Base-by-base conservation (phyloP, 768 basidiomycete genomes). In the Suillus weaverae region DNA sequence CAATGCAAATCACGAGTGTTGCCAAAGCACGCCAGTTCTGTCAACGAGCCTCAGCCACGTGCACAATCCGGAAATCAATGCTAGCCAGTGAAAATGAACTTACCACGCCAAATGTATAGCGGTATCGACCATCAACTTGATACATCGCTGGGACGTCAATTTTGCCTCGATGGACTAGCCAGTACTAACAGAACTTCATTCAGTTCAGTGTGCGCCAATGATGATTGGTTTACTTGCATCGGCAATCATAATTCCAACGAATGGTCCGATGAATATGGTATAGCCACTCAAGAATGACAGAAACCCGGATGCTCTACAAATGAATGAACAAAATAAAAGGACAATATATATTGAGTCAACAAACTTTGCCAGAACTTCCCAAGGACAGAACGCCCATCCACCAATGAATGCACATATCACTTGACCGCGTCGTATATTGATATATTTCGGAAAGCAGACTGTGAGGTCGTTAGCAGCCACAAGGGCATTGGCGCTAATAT, bases 91-190 rank as follows among this genome's bases (percentile, higher is more conserved):
- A 16, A 44, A 11, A 36, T 41, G 22, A 32, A 71, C 68, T 71
- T 71, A 91, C 91, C 60, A 90, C 82, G 60, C 94, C 94, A 48
- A 81, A 81, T 70, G 80, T 86, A 74, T 94, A 95, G n/a, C 83
- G 78, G 74, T 95, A 95, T 62, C 90, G 82, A 1, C 92, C 92
- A 46, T 86, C 78, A 10, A 90, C 92, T 68, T 86, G 83, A 71
- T 95, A 97, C 84, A 96, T 89, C 4, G 90, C 87, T 3, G 91
- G 90, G 1, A 95, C 90, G 68, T 95, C 91, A 43, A 94, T 86
- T 50, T 84, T 85, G 41, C 87, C 78, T 64, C 75, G 78, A 71
- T 94, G 90, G 30, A 96, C 80, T 50, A 95, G 72, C 91, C 90
- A 94, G 71, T 90, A 94, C 85, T 91, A 70, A 43, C 46, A 43